Base-by-base conservation (phyloP, 768 basidiomycete genomes). In the Auricularia sp. region DNA sequence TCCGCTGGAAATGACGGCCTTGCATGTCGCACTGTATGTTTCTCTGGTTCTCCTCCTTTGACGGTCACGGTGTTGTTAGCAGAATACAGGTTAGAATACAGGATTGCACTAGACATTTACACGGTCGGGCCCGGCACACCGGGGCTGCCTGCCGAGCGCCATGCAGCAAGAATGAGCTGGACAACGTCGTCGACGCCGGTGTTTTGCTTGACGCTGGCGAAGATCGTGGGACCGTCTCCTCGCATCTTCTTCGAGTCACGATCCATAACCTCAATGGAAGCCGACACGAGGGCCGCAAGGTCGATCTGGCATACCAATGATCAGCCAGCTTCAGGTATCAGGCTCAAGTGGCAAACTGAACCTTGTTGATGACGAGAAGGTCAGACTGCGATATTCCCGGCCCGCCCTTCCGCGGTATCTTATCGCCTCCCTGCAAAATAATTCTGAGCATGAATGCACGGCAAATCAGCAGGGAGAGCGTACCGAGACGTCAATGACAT, bases 341-440 rank as follows among this genome's bases (percentile, higher is more conserved):
- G 2, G 62, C 33, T 54, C 18, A 21, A 59, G 18, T 58, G 6
- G 45, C 36, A 33, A 24, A 29, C 64, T 73, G 62, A 42, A 88
- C 95, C 83, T 99, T 99, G 80, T 98, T 98, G 70, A 98, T 85
- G 33, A 99, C 85, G 63, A 99, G 78, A 11, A 99, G 79, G 77
- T 98, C 97, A 1, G 94, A 96, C 71, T 94, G 90, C 1, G 94
- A 94, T 69, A 99, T 98, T 10, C 96, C 97, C 1, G 96, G 97
- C 1, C 96, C 97, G 3, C 97, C 96, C 78, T 99, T 99, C 29
- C 96, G 82, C 24, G 97, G 97, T 68, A 99, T 95, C 77, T 99
- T 99, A 77, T 99, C 96, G 0, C 96, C 96, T 10, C 97, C 96
- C 89, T 91, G 67, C 5, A 61, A 36, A 29, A 2, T 14, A 37